phyloP scores from a whole-genome alignment of 768 basidiomycete genomes.

The Megacollybia marginata region DNA sequence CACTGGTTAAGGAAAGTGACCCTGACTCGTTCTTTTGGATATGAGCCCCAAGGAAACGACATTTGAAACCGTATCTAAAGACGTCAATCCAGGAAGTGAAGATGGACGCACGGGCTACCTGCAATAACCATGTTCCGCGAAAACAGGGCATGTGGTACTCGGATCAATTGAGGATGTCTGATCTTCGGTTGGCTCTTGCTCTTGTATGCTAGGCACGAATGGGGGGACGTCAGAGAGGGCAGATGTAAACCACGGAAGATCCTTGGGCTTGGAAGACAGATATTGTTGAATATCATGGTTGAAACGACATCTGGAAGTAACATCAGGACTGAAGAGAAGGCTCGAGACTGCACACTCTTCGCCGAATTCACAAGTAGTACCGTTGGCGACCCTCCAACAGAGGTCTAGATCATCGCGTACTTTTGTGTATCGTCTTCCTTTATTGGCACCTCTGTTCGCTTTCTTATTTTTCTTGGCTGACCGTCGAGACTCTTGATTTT shows the following conservation, averaged over 20 bases:
- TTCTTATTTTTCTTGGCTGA: slow-evolving; percentile 55
- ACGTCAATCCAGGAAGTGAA: background rate
- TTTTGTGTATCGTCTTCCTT: slow-evolving; percentile 71
- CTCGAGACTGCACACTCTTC: slow-evolving; percentile 41
- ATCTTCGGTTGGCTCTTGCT: slow-evolving; percentile 17
- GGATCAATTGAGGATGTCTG: slow-evolving; percentile 35
- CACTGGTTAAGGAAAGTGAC: slow-evolving; percentile 33
- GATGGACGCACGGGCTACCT: slow-evolving; percentile 24
- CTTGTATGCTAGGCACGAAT: slow-evolving; percentile 3
- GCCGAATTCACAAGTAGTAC: slow-evolving; percentile 64
- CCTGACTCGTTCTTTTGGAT: slow-evolving; percentile 40
- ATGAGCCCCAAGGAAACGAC: slow-evolving; percentile 84
- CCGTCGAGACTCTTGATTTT: slow-evolving; percentile 17
- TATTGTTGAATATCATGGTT: slow-evolving; percentile 75
- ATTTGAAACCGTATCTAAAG: slow-evolving; percentile 71
- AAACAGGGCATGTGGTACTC: slow-evolving; percentile 57
- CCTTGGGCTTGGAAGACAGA: slow-evolving; percentile 66
- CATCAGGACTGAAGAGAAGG: background rate
- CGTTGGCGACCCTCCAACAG: slow-evolving; percentile 75
- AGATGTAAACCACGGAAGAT: slow-evolving; percentile 45
- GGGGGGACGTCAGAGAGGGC: slow-evolving; percentile 16
- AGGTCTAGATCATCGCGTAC: slow-evolving; percentile 75
- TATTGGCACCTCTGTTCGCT: slow-evolving; percentile 75
- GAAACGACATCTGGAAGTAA: slow-evolving; percentile 55
- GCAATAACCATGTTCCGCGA: slow-evolving; percentile 65